These are phyloP conservation scores for Vitis hybrid DNA, from an alignment of 177 flowering plant species.

Conservation along the genomic window DNA sequence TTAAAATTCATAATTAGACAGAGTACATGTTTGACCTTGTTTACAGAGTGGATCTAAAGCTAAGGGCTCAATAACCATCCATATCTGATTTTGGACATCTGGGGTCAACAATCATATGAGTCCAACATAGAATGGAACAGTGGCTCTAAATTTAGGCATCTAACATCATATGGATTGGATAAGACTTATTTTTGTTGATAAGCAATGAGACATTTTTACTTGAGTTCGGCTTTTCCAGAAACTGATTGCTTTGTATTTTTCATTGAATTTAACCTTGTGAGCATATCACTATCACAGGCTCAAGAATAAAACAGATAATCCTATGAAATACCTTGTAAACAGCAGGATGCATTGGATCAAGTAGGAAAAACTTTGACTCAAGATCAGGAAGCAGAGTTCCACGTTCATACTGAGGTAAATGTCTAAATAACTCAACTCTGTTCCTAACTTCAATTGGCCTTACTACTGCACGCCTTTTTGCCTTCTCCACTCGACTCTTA, in stretches of 20 bases:
- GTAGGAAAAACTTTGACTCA: conserved; percentile 55
- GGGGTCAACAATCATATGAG: neutral
- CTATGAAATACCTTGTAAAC: conserved; percentile 46
- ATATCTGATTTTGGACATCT: neutral
- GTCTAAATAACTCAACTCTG: conserved; percentile 62
- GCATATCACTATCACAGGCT: neutral
- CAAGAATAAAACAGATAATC: neutral
- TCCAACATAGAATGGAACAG: neutral
- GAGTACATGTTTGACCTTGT: neutral
- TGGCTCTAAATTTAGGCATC: neutral
- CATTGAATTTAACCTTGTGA: neutral
- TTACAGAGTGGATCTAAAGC: conserved; percentile 1
- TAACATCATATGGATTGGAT: neutral
- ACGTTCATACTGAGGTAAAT: conserved; percentile 68
- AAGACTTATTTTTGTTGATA: neutral
- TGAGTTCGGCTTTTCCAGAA: too few relatives aligned
- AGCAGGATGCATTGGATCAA: conserved; percentile 62
- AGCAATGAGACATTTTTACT: neutral
- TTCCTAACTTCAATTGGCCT: conserved; percentile 59
- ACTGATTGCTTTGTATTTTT: neutral
- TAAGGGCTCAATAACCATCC: neutral
- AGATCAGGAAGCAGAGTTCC: conserved; percentile 66
- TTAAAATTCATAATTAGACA: neutral
- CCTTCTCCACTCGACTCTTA: conserved; percentile 53
- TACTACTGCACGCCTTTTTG: conserved; percentile 53